phyloP scores from a whole-genome alignment of 352 stramenopile species.

The Pythium rhizo-oryzae region DNA sequence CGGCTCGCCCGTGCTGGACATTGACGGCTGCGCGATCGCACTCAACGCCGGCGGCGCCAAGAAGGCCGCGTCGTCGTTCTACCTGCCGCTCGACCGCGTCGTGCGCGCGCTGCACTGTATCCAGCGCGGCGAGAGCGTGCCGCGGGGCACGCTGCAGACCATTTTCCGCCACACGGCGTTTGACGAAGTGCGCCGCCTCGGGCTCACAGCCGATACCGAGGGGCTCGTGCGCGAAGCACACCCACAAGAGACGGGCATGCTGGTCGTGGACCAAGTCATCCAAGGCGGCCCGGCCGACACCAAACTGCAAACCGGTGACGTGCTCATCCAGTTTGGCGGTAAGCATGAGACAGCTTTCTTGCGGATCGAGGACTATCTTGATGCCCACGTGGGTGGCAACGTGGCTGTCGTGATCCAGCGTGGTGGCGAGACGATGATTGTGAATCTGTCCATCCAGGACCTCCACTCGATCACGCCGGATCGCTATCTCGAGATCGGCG shows the following conservation, averaged over 20 bases:
- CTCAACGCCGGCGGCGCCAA: constrained; percentile 92
- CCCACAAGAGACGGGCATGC: constrained; percentile 87
- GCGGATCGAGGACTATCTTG: constrained; percentile 76
- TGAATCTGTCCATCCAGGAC: constrained; percentile 58
- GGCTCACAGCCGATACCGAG: constrained; percentile 71
- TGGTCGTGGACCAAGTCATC: constrained; percentile 90
- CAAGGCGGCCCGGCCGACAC: constrained; percentile 73
- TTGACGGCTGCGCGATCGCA: constrained; percentile 87
- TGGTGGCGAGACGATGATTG: constrained; percentile 52
- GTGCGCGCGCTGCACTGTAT: constrained; percentile 77
- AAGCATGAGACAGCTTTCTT: constrained; percentile 85
- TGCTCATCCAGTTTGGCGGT: constrained; percentile 82
- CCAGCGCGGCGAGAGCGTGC: constrained; percentile 51
- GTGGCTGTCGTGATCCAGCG: constrained; percentile 80
- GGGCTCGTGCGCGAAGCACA: constrained; percentile 69
- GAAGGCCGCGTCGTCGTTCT: constrained; percentile 89
- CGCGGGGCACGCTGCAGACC: constrained; percentile 85
- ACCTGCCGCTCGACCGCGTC: constrained; percentile 87
- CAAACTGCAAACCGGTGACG: constrained; percentile 85
- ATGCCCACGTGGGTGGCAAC: constrained; percentile 62
- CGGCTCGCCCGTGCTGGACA: constrained; percentile 88
- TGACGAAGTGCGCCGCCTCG: constrained; percentile 86
- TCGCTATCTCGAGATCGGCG: constrained; percentile 82
- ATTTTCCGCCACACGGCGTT: constrained; percentile 91
- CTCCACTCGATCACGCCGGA: constrained; percentile 85